Evolutionary conservation across 352 stramenopile species (phyloP), one percentile per base, ranked within the genome.

Genomic region (Phytophthora sojae): DNA sequence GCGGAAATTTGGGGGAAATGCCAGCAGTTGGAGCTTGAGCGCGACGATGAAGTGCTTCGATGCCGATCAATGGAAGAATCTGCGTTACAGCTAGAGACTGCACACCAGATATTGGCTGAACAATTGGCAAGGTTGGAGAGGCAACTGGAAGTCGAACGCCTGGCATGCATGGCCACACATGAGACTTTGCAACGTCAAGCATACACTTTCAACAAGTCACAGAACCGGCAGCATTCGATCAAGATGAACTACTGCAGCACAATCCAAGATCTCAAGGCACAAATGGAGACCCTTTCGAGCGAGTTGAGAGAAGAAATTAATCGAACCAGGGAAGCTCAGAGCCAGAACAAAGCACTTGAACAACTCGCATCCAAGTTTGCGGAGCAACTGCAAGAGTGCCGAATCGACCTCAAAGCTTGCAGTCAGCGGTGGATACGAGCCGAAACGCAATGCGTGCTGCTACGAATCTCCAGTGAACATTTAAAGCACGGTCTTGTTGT

Each of bases 131-230:
- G 21, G 30, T 9, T 73, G 45, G 65, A 74, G 42, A 67, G 30
- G 14, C 49, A 71, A 21, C 32, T 60, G 9, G 59, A 77, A 37
- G 64, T 29, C 21, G 50, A 70, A n/a, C 49, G 56, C 0, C 55
- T 68, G 60, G 50, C 61, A 47, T 49, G 45, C 42, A 64, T 77
- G 60, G 7, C 12, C 23, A 26, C 60, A 12, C 37, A 71, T 5
- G 65, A 77, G 49, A 35, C 26, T 39, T 61, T 71, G 23, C 70
- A 77, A 23, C 58, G 35, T 23, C 64, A 70, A 65, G 37, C 39
- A 2, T 17, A 57, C 1, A 50, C 52, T 2, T 71, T 81, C 5
- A 37, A 67, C 7, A 54, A 67, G 29, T 19, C 69, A 39, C 57
- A 74, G 21, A 21, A 23, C 29, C 57, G 53, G 17, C 45, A 78